phyloP scores from a whole-genome alignment of 495 filamentous ascomycete species.

The Neurospora sp. region DNA sequence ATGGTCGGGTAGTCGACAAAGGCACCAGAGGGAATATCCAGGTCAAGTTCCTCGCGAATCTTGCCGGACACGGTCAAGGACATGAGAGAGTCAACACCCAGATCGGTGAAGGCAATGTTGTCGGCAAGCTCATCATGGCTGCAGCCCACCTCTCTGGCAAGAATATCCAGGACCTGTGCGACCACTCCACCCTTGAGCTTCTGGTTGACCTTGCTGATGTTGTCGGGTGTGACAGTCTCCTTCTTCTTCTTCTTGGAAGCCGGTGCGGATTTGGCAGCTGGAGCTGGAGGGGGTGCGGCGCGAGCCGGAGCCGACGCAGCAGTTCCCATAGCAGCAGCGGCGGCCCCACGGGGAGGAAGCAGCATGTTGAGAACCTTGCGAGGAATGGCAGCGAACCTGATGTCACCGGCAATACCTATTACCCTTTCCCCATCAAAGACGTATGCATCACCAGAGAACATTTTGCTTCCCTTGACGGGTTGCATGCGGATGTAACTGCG shows the following conservation, averaged over 20 bases:
- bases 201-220: constrained; percentile 33
- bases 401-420: constrained; percentile 40
- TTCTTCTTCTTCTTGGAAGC: constrained; percentile 30
- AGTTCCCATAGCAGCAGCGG: constrained; percentile 14
- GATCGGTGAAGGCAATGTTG: constrained; percentile 42
- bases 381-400: constrained; percentile 58
- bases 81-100: constrained; percentile 55
- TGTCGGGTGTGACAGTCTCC: constrained; percentile 30
- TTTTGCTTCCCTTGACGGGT: constrained; percentile 39
- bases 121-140: constrained; percentile 49
- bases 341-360: constrained; percentile 48
- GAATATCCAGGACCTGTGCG: constrained; percentile 46
- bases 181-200: constrained; percentile 27
- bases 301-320: constrained; percentile 14
- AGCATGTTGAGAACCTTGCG: constrained; percentile 56
- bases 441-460: constrained; percentile 51
- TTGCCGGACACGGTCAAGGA: constrained; percentile 42
- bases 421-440: constrained; percentile 55
- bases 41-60: constrained; percentile 46
- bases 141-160: constrained; percentile 58
- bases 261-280: constrained; percentile 30
- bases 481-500: constrained; percentile 63
- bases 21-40: constrained; percentile 44
- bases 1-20: constrained; percentile 47
- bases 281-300: constrained; percentile 17